Base-by-base conservation (phyloP, 1,139 yeast species). In the Arxiozyma telluris region DNA sequence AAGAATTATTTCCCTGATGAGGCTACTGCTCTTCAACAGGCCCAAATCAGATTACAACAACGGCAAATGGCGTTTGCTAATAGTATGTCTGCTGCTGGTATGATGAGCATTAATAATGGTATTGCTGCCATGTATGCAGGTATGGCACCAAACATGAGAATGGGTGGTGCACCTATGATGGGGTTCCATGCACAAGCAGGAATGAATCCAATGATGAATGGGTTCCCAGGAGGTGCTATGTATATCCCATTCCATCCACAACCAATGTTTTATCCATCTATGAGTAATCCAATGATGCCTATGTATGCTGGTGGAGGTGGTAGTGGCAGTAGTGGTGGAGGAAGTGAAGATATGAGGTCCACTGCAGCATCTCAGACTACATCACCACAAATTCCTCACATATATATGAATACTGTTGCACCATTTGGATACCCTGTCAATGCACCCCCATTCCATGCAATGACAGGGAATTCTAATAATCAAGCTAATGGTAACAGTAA, bases 1-100 rank as follows among this genome's bases (percentile, higher is more conserved):
- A 76, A 73, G 54, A 69, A 70, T 25, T 66, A 78, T 52, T 80
- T 80, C 70, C 76, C 81, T 7, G 70, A 66, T 53, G 66, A 64
- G 51, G 58, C 61, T 30, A 58, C 63, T 12, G 64, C 66, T 3
- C 55, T 64, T 39, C 67, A 64, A 52, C 61, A 57, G 41, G 61
- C 69, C 18, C 70, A 67, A 56, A 54, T 61, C 50, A 64, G 59
- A 54, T 55, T 66, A 54, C 70, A 66, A 54, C 64, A 64, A 57
- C 68, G 70, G 53, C 69, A 63, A 56, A 65, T 66, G 65, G 57
- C 62, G 54, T 65, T 66, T 64, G 58, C 55, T 50, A 41, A 44
- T 23, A 39, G 50, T 21, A 38, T 47, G 8, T 39, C 21, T 41
- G 53, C 52, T 27, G 49, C 47, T 30, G 51, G 47, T 23, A 53